Evolutionary conservation across 768 basidiomycete genomes (phyloP).

Genomic region (Amanita subjunquillea): DNA sequence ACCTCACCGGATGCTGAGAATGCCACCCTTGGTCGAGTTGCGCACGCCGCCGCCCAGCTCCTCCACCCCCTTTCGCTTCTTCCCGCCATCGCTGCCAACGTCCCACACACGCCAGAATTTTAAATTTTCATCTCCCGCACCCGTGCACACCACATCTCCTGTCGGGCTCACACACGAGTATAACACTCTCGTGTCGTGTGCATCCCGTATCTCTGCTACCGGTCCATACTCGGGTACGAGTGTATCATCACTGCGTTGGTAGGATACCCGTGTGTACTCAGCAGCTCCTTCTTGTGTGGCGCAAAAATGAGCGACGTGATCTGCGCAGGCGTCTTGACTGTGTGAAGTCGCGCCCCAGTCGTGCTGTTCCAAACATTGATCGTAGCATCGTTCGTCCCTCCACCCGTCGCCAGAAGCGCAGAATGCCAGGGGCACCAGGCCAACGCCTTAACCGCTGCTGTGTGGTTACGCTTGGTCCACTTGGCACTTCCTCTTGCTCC

Average conservation of each 20-base stretch:
- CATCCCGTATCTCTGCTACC: constrained; percentile 82
- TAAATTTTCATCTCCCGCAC: constrained; percentile 90
- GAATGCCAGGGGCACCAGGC: constrained; percentile 98
- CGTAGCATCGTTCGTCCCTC: constrained; percentile 89
- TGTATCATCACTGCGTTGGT: constrained; percentile 77
- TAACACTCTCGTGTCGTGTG: constrained; percentile 86
- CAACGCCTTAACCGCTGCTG: constrained; percentile 83
- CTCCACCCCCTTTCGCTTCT: constrained; percentile 37
- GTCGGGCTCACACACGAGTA: constrained; percentile 80
- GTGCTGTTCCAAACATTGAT: constrained; percentile 88
- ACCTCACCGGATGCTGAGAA: constrained; percentile 32
- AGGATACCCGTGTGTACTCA: constrained; percentile 93
- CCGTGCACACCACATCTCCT: constrained; percentile 87
- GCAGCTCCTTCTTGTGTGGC: constrained; percentile 77
- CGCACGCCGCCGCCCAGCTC: constrained; percentile 27
- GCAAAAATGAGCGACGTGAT: constrained; percentile 88
- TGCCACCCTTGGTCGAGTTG: constrained; percentile 40
- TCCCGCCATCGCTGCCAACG: constrained; percentile 30
- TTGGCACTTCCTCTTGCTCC: constrained; percentile 56
- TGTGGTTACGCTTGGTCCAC: constrained; percentile 89
- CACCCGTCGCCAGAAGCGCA: constrained; percentile 83
- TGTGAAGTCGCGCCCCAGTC: constrained; percentile 86
- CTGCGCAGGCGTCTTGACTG: constrained; percentile 80
- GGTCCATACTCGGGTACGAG: constrained; percentile 75
- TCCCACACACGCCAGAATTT: constrained; percentile 96